Evolutionary conservation across 2,329 filamentous ascomycete genomes (phyloP), one percentile per base, ranked within the genome.

Genomic region (Pestalotiopsis sp.): DNA sequence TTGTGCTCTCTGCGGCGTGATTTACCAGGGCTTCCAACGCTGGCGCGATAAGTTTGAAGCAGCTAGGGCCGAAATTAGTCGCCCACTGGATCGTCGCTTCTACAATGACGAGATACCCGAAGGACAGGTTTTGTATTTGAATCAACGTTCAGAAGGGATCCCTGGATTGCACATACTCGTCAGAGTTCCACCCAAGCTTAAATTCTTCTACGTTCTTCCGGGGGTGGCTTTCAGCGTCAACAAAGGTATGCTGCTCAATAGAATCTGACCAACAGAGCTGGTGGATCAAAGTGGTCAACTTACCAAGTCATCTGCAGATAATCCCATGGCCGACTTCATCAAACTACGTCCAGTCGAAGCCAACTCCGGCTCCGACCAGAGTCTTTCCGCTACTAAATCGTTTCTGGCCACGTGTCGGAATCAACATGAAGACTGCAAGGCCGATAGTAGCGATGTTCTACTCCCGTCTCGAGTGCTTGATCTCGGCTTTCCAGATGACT

Each of bases 391-490:
- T 36, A 36, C 52, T 9, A 31, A 27, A 23, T 60, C 49, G 1
- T 62, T 59, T 23, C 20, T 66, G 7, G 14, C 38, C 3, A 49
- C n/a, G 14, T 68, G 67, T 39, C 4, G 23, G 14, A 25, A 60
- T 17, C 13, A 45, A 14, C 67, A 68, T 49, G 57, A 62, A 36
- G 14, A 14, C 3, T 68, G 67, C 65, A 7, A 11, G 12, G 6
- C 11, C 4, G 31, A 31, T 0, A n/a, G 14, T n/a, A 5, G 13
- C n/a, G 67, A 56, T 1, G 23, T 23, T 20, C n/a, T 39, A 3
- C 27, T 68, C 1, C 67, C 67, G 17, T 68, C 67, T 1, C 56
- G 70, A 20, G 14, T 71, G 3, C 69, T 71, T 20, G 69, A 70
- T 64, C 6, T 71, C 58, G 66, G 65, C 6, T 23, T 20, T 4